phyloP scores from a whole-genome alignment of 2,329 filamentous ascomycete species.

The Penicillium carneum region DNA sequence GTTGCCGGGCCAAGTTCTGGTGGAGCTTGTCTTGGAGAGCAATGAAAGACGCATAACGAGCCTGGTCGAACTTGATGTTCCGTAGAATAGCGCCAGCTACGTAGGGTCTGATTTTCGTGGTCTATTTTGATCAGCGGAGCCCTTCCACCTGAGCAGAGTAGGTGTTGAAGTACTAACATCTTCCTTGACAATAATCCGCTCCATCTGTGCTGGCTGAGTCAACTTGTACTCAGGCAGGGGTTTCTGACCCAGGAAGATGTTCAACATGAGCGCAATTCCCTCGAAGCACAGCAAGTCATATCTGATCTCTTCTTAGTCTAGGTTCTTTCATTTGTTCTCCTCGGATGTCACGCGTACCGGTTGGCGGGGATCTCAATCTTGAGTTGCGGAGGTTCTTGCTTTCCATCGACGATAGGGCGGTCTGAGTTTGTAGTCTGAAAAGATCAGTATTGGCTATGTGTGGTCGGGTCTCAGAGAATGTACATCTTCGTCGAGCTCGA shows the following conservation, averaged over 20 bases:
- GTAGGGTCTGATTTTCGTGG: conserved; percentile 80
- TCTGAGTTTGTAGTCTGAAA: conserved; percentile 72
- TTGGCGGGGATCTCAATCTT: conserved; percentile 99
- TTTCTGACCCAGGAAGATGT: conserved; percentile 84
- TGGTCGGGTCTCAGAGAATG: conserved; percentile 28
- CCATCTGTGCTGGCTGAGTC: conserved; percentile 73
- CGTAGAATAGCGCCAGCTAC: conserved; percentile 89
- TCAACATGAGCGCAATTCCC: conserved; percentile 92
- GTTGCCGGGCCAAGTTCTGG: conserved; percentile 89
- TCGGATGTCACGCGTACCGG: conserved; percentile 63
- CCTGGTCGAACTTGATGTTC: conserved; percentile 88
- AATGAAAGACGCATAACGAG: conserved; percentile 96
- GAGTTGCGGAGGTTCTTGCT: conserved; percentile 86
- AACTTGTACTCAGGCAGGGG: conserved; percentile 81
- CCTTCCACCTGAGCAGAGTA: conserved; percentile 11
- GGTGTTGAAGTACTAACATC: conserved; percentile 53
- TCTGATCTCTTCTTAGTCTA: conserved; percentile 49
- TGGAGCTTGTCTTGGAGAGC: conserved; percentile 96
- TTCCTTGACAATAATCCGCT: conserved; percentile 80
- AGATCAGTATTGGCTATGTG: conserved; percentile 39
- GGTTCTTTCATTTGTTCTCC: conserved; percentile 3
- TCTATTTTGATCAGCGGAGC: conserved; percentile 54
- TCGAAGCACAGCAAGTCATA: conserved; percentile 97
- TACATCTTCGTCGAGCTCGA: conserved; percentile 93
- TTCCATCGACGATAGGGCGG: conserved; percentile 75